Conservation (phyloP, 176 grass and related monocot species). For the Hordeum vulgare region MorexV3_pseudomolecules_assembly NC_058523.1:28946827-28947326, state of each 20-base stretch:
- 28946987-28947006: background rate
- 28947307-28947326: no score
- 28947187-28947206: constrained; percentile 10
- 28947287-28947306: no score
- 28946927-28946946: background rate
- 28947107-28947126: background rate
- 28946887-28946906: background rate
- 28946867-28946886: background rate
- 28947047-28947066: constrained; percentile 9
- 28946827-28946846: background rate
- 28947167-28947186: background rate
- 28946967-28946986: background rate
- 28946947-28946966: background rate
- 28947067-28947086: background rate
- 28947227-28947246: background rate
- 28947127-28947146: no score
- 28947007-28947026: background rate
- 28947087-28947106: background rate
- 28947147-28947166: background rate
- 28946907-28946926: background rate
- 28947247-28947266: no score
- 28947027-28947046: constrained; percentile 5
- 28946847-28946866: background rate
- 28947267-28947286: no score
- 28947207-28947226: background rate